These are phyloP conservation scores for Ceratocystis papillata DNA, from an alignment of 2,329 filamentous ascomycete species.

Conservation along the genomic window DNA sequence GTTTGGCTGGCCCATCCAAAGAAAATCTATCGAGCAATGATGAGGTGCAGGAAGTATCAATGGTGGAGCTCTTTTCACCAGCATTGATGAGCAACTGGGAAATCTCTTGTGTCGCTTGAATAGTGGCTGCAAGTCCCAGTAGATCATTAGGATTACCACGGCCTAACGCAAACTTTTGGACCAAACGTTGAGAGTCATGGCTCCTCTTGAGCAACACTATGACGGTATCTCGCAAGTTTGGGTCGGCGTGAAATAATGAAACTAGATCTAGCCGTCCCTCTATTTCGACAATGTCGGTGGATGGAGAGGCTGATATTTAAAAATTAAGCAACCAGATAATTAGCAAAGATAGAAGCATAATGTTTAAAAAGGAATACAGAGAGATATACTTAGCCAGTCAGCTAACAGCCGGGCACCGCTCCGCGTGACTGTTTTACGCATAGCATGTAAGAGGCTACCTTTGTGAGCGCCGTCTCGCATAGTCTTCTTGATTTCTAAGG, in stretches of 20 bases:
- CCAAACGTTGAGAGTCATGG: conserved; percentile 76
- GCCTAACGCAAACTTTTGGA: conserved; percentile 89
- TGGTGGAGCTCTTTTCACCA: conserved; percentile 14
- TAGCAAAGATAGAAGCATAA: conserved; percentile 5
- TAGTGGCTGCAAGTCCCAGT: conserved; percentile 69
- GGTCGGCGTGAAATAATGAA: conserved; percentile 56
- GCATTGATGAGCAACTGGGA: conserved; percentile 36
- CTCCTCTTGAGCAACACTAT: conserved; percentile 58
- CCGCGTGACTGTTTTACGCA: conserved; percentile 81
- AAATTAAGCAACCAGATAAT: conserved; percentile 17
- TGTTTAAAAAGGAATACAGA: conserved; percentile 21
- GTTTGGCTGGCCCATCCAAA: conserved; percentile 53
- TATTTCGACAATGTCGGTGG: conserved; percentile 73
- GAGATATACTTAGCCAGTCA: conserved; percentile 58
- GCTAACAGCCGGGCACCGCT: conserved; percentile 76
- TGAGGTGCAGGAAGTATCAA: conserved; percentile 33
- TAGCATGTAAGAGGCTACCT: conserved; percentile 81
- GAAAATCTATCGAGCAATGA: conserved; percentile 48
- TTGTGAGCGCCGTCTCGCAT: conserved; percentile 66
- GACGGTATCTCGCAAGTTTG: conserved; percentile 59
- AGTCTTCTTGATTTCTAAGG: conserved; percentile 79
- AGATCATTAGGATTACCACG: conserved; percentile 88
- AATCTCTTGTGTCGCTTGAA: conserved; percentile 61
- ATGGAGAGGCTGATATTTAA: conserved; percentile 51
- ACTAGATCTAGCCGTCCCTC: conserved; percentile 73